Conservation (phyloP, 1,284 basidiomycete species). For the Apiotrichum laibachii region DNA sequence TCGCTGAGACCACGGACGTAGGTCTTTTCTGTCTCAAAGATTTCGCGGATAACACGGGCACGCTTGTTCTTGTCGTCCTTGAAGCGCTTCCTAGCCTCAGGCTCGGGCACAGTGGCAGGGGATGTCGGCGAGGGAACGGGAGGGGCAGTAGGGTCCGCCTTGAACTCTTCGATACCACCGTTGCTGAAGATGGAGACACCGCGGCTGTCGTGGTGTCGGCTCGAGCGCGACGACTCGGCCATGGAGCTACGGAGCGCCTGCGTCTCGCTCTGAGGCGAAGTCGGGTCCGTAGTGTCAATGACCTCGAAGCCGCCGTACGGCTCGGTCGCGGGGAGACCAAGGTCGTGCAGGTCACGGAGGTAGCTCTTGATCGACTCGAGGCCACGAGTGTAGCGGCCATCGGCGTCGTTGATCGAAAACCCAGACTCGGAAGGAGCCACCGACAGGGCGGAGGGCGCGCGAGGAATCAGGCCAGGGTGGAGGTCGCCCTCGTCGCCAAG, state of each 20-base stretch:
- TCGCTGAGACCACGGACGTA: slow-evolving; percentile 92
- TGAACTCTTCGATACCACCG: background rate
- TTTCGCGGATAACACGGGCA: slow-evolving; percentile 74
- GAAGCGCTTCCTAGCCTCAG: slow-evolving; percentile 68
- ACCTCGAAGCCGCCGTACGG: slow-evolving; percentile 48
- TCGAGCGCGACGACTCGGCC: slow-evolving; percentile 13
- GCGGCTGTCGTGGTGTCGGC: slow-evolving; percentile 12
- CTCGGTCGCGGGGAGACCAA: slow-evolving; percentile 53
- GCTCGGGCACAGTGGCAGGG: background rate
- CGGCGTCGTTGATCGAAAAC: slow-evolving; percentile 23
- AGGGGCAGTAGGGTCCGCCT: background rate
- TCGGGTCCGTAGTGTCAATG: slow-evolving; percentile 14
- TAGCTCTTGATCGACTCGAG: slow-evolving; percentile 90
- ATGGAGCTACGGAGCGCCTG: slow-evolving; percentile 11
- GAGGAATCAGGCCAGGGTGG: slow-evolving; percentile 3
- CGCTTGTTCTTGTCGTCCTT: slow-evolving; percentile 83
- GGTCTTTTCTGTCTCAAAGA: slow-evolving; percentile 89
- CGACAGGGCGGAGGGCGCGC: slow-evolving; percentile 16
- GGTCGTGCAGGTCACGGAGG: slow-evolving; percentile 88
- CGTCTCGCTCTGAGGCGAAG: background rate
- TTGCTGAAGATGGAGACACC: slow-evolving; percentile 25
- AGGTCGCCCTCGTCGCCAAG: slow-evolving; percentile 19
- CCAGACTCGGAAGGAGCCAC: slow-evolving; percentile 22
- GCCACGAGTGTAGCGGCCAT: slow-evolving; percentile 53
- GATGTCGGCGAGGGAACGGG: background rate